These are phyloP conservation scores for Plasmodium knowlesi DNA, from an alignment of 169 alveolate species.

Conservation along the genomic window DNA sequence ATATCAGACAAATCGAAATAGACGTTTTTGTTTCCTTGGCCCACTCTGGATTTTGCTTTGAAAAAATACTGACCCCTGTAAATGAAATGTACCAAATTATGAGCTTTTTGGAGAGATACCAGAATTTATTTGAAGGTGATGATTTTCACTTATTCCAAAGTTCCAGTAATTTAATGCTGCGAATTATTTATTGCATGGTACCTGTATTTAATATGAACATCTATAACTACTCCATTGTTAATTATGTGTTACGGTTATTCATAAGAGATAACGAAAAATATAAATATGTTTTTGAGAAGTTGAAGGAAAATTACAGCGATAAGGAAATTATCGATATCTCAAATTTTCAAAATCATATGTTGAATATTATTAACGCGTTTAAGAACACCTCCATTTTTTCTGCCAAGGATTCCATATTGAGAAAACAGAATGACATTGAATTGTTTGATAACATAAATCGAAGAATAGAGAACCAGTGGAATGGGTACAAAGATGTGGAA, in stretches of 20 bases:
- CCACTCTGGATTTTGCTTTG: conserved; percentile 73
- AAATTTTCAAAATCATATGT: conserved; percentile 63
- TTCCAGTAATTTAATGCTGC: conserved; percentile 56
- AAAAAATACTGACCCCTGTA: conserved; percentile 67
- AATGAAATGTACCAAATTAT: conserved; percentile 61
- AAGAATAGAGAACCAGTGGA: conserved; percentile 34
- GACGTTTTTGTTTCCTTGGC: conserved; percentile 72
- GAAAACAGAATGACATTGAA: conserved; percentile 18
- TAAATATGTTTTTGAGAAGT: conserved; percentile 20
- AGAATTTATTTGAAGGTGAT: conserved; percentile 27
- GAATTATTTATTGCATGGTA: conserved; percentile 73
- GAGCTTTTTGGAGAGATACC: conserved; percentile 28
- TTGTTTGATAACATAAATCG: conserved; percentile 37
- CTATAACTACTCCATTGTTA: conserved; percentile 68
- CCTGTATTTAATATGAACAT: conserved; percentile 73
- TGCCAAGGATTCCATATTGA: conserved; percentile 55
- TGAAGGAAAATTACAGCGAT: conserved; percentile 38
- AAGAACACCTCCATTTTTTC: conserved; percentile 66
- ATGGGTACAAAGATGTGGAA: conserved; percentile 1
- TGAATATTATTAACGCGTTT: conserved; percentile 65
- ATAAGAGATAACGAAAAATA: conserved; percentile 54
- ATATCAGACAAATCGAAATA: conserved; percentile 67
- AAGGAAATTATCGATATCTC: conserved; percentile 68
- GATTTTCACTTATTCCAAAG: conserved; percentile 41
- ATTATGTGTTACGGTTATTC: conserved; percentile 46